Evolutionary conservation across 441 rosid genomes (phyloP).

Genomic region (Mallotus repandus): DNA sequence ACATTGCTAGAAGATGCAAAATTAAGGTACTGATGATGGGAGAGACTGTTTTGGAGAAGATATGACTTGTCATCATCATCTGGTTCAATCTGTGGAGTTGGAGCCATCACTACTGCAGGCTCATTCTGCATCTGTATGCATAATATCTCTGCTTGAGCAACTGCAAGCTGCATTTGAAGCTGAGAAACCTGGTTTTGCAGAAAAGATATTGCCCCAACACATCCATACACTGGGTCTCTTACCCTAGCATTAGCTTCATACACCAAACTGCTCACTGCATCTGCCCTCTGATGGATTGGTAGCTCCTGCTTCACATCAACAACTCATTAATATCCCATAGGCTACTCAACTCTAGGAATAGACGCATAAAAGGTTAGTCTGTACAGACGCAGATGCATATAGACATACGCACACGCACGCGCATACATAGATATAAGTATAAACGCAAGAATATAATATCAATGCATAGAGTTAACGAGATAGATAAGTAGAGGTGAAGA

Average conservation of each 20-base stretch:
- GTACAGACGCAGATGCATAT: no score
- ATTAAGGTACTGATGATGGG: slow-evolving; percentile 42
- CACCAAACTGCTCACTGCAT: slow-evolving; percentile 87
- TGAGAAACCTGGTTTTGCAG: slow-evolving; percentile 87
- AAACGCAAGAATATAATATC: no score
- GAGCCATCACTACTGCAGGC: slow-evolving; percentile 30
- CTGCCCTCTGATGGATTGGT: slow-evolving; percentile 76
- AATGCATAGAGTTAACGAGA: no score
- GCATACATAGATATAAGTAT: not conserved
- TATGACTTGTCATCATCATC: slow-evolving; percentile 44
- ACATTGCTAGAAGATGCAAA: slow-evolving; percentile 53
- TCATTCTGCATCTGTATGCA: slow-evolving; percentile 83
- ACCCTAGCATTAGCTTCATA: slow-evolving; percentile 91
- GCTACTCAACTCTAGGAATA: no score
- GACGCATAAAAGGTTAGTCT: no score
- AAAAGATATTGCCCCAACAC: slow-evolving; percentile 85
- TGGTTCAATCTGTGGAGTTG: slow-evolving; percentile 28
- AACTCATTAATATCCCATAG: slow-evolving; percentile 32
- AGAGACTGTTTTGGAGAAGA: slow-evolving; percentile 38
- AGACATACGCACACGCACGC: no score
- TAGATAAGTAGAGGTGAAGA: slow-evolving; percentile 25
- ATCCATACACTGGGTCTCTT: slow-evolving; percentile 92
- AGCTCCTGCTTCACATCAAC: slow-evolving; percentile 54
- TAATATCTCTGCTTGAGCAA: slow-evolving; percentile 86
- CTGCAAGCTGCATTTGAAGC: slow-evolving; percentile 88